Percentiles rank a stretch among this genome's conserved stretches.
Conservation (phyloP, 2,329 filamentous ascomycete species). For the Seiridium unicorne region DNA sequence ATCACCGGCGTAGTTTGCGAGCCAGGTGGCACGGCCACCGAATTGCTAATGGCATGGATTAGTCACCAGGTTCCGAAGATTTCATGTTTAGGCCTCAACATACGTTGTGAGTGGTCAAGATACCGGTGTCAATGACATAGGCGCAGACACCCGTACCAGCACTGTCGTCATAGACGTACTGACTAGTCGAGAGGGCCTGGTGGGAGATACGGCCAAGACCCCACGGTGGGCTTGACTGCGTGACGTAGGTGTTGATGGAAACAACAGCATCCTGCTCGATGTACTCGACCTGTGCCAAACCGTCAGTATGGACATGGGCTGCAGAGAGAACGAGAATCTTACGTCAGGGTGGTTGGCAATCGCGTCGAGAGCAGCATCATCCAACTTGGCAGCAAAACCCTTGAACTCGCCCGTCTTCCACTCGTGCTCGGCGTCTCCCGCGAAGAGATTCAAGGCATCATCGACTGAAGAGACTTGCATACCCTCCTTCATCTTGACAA, state of each 20-base stretch:
- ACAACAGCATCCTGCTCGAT: constrained; percentile 20
- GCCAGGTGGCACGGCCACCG: constrained; percentile 38
- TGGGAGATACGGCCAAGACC: constrained; percentile 15
- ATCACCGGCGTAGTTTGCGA: constrained; percentile 36
- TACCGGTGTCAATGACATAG: constrained; percentile 50
- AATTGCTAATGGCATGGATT: constrained; percentile 26
- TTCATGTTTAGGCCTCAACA: background rate
- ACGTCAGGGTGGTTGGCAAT: constrained; percentile 35
- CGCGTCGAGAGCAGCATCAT: constrained; percentile 32
- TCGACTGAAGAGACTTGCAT: constrained; percentile 22
- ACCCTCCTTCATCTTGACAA: constrained; percentile 37
- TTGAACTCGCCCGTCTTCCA: constrained; percentile 24
- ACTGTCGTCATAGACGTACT: constrained; percentile 24
- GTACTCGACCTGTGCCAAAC: constrained; percentile 14
- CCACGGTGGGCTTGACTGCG: constrained; percentile 12
- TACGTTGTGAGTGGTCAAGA: constrained; percentile 36
- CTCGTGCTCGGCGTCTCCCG: constrained; percentile 20
- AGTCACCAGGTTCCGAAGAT: background rate
- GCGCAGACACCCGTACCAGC: constrained; percentile 27
- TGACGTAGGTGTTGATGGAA: constrained; percentile 13
- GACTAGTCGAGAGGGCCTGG: constrained; percentile 3
- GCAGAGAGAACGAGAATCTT: constrained; percentile 14
- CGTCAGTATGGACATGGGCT: background rate
- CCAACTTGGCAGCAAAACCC: constrained; percentile 38
- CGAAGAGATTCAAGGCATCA: constrained; percentile 16